phyloP scores from a whole-genome alignment of 768 basidiomycete species.

The Aureoboletus auriporus region DNA sequence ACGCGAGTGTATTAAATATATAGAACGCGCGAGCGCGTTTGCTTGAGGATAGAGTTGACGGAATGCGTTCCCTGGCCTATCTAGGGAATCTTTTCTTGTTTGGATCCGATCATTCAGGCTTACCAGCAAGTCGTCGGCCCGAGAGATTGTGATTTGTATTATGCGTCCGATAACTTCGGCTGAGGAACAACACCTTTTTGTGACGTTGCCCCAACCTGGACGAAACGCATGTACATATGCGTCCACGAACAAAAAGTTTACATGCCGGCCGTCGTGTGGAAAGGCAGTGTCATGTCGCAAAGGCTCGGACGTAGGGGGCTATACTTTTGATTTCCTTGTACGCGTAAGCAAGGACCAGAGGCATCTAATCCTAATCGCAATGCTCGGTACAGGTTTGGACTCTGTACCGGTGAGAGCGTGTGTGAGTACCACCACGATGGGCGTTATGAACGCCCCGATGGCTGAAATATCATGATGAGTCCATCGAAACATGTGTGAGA shows the following conservation, averaged over 20 bases:
- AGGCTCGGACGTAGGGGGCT: no score
- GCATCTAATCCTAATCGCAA: not conserved
- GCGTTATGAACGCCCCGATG: conserved; percentile 14
- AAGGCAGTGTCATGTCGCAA: not conserved
- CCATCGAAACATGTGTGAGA: conserved; percentile 14
- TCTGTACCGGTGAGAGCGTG: conserved; percentile 5
- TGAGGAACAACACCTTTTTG: no score
- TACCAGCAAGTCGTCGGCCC: no score
- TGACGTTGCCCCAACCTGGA: no score
- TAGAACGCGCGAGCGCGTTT: not conserved
- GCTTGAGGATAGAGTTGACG: not conserved
- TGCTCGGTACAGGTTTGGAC: conserved; percentile 1
- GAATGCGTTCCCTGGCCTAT: not conserved
- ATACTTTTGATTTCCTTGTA: not conserved
- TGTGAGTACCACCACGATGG: not conserved
- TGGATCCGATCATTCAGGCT: not conserved
- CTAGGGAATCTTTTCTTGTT: not conserved
- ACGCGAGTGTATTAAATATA: no score
- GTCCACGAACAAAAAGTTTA: no score
- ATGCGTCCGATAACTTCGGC: not conserved
- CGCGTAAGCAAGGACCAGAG: not conserved
- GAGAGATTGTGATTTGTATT: no score
- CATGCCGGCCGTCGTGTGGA: no score
- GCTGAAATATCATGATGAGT: not conserved
- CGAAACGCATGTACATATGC: not conserved